Conservation (phyloP, 1,284 basidiomycete species). For the Ustilago loliicola region DNA sequence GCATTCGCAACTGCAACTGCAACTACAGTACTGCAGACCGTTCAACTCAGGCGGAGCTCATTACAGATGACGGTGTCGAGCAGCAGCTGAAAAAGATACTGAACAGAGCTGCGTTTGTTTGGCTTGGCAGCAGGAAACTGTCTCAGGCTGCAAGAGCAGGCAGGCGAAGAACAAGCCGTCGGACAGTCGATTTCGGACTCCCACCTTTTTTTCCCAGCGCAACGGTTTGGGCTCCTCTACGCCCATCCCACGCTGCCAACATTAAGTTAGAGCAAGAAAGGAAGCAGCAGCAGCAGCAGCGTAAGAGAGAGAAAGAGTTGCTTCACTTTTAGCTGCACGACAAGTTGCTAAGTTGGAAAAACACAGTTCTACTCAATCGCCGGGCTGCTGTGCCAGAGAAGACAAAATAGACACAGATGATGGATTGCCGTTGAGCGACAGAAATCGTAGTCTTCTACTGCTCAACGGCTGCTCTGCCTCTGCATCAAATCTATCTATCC, state of each 20-base stretch:
- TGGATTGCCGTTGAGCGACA: conserved; percentile 6
- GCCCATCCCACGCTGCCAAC: too few relatives aligned
- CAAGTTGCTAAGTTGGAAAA: conserved; percentile 8
- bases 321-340: not conserved
- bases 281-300: not conserved
- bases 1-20: not conserved
- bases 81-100: not conserved
- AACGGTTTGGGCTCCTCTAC: not conserved
- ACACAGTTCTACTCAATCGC: conserved; percentile 4
- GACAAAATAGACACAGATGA: not conserved
- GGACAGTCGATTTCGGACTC: not conserved
- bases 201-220: not conserved
- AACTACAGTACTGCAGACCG: not conserved
- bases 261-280: too few relatives aligned
- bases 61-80: not conserved
- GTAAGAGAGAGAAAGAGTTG: not conserved
- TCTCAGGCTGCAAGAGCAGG: not conserved
- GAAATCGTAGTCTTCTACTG: not conserved
- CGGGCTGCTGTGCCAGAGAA: conserved; percentile 1
- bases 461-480: not conserved
- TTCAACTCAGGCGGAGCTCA: not conserved
- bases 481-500: not conserved
- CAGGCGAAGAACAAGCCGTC: not conserved
- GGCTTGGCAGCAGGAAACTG: not conserved
- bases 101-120: not conserved